phyloP scores from a whole-genome alignment of 768 basidiomycete genomes.

The Erythrobasidium yunnanense region DNA sequence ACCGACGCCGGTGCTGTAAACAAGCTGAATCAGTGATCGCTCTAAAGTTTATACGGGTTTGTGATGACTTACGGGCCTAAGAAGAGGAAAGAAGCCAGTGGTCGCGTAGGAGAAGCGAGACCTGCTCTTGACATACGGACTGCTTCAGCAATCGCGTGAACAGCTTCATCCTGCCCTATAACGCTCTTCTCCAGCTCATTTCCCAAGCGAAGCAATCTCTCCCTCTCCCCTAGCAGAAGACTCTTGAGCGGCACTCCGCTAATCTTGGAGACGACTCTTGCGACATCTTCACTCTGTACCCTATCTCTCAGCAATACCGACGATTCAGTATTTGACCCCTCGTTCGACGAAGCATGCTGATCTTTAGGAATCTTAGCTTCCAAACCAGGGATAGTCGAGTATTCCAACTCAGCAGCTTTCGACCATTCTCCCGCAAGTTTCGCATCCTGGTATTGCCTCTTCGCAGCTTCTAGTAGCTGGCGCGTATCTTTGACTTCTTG shows the following conservation, averaged over 20 bases:
- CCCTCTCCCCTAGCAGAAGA: conserved; percentile 48
- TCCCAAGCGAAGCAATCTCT: conserved; percentile 80
- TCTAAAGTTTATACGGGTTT: too few relatives aligned
- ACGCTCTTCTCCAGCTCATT: conserved; percentile 60
- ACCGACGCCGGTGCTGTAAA: conserved; percentile 55
- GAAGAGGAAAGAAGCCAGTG: neutral
- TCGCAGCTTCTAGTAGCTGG: neutral
- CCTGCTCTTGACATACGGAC: conserved; percentile 88
- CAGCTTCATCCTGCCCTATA: conserved; percentile 80
- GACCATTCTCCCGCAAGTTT: conserved; percentile 54
- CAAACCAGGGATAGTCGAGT: conserved; percentile 56
- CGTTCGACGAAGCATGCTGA: neutral
- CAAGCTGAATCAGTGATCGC: conserved; percentile 44
- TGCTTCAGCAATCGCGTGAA: conserved; percentile 73
- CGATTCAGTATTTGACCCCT: conserved; percentile 31
- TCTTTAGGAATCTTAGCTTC: conserved; percentile 55
- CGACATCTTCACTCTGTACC: conserved; percentile 59
- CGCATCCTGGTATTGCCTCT: conserved; percentile 7
- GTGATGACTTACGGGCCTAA: too few relatives aligned
- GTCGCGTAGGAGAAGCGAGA: conserved; percentile 72
- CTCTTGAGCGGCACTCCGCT: conserved; percentile 44
- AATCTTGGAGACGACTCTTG: conserved; percentile 91
- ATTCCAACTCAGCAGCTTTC: conserved; percentile 82
- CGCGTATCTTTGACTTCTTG: conserved; percentile 18
- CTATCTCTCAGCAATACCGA: conserved; percentile 33